phyloP scores from a whole-genome alignment of 768 basidiomycete genomes.

The Pleurotus tuber-regium region DNA sequence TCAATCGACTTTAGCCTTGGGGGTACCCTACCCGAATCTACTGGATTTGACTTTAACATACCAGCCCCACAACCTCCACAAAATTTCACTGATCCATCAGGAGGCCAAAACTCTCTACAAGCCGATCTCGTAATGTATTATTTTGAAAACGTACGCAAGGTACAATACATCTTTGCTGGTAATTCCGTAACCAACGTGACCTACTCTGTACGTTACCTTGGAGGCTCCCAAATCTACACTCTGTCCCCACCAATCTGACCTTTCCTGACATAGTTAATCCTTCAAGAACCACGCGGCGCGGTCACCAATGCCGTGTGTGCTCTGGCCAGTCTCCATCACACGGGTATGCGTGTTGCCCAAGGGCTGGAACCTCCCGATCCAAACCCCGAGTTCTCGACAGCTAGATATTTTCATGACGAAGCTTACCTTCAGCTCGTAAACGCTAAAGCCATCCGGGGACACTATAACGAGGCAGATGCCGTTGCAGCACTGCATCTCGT shows the following conservation, averaged over 20 bases:
- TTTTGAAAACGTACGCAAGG: slow-evolving; percentile 66
- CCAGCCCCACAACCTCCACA: slow-evolving; percentile 9
- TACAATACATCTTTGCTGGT: slow-evolving; percentile 65
- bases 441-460: slow-evolving; percentile 50
- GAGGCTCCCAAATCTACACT: neutral
- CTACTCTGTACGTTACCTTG: slow-evolving; percentile 52
- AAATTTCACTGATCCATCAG: neutral
- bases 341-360: slow-evolving; percentile 56
- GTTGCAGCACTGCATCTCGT: slow-evolving; percentile 78
- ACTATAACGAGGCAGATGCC: slow-evolving; percentile 66
- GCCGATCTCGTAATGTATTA: slow-evolving; percentile 70
- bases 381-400: slow-evolving; percentile 54
- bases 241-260: neutral
- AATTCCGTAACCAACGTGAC: slow-evolving; percentile 62
- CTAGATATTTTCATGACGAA: slow-evolving; percentile 65
- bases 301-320: slow-evolving; percentile 75
- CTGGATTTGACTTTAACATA: slow-evolving; percentile 31
- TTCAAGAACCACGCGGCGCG: slow-evolving; percentile 66
- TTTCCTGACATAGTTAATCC: slow-evolving; percentile 40
- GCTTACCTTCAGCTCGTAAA: slow-evolving; percentile 61
- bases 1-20: no score
- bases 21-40: no score
- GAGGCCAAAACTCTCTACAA: slow-evolving; percentile 23
- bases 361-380: slow-evolving; percentile 56
- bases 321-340: slow-evolving; percentile 69